These are phyloP conservation scores for Piper longum DNA, from an alignment of 164 flowering plant genomes.

Conservation along the genomic window DNA sequence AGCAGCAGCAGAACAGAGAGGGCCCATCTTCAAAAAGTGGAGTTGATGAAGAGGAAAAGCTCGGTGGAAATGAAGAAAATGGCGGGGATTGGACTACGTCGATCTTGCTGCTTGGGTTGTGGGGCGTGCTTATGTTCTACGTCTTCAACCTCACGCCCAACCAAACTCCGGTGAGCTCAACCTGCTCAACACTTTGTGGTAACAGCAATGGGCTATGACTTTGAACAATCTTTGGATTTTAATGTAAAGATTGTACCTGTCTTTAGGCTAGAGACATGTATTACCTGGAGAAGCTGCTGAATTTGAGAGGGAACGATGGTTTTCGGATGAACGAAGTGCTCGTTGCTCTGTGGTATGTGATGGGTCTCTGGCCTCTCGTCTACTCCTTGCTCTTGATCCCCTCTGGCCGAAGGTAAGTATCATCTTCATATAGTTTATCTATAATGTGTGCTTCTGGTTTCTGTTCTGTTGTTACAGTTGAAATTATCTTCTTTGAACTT, in stretches of 20 bases:
- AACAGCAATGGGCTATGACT: neutral
- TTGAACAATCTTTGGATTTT: neutral
- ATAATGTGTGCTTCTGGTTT: neutral
- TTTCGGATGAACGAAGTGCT: constrained; percentile 76
- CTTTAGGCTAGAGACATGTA: constrained; percentile 62
- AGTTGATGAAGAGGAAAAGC: constrained; percentile 7
- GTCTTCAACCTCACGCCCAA: constrained; percentile 71
- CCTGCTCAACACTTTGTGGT: neutral
- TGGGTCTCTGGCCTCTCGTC: constrained; percentile 88
- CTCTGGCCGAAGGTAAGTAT: constrained; percentile 54
- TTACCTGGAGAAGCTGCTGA: constrained; percentile 63
- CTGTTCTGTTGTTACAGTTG: neutral
- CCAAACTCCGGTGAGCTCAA: constrained; percentile 61
- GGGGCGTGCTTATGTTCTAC: constrained; percentile 68
- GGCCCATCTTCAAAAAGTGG: constrained; percentile 17
- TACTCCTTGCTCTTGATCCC: constrained; percentile 84
- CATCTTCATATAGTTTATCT: neutral
- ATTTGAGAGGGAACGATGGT: constrained; percentile 84
- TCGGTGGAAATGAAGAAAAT: constrained; percentile 10
- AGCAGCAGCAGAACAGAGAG: constrained; percentile 20
- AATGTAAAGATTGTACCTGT: neutral
- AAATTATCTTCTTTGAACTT: neutral
- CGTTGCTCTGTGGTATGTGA: constrained; percentile 75
- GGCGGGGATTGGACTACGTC: constrained; percentile 79
- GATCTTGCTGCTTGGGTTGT: constrained; percentile 49